These are phyloP conservation scores for Pistacia integerrima DNA, from an alignment of 345 rosid species.

Conservation along the genomic window DNA sequence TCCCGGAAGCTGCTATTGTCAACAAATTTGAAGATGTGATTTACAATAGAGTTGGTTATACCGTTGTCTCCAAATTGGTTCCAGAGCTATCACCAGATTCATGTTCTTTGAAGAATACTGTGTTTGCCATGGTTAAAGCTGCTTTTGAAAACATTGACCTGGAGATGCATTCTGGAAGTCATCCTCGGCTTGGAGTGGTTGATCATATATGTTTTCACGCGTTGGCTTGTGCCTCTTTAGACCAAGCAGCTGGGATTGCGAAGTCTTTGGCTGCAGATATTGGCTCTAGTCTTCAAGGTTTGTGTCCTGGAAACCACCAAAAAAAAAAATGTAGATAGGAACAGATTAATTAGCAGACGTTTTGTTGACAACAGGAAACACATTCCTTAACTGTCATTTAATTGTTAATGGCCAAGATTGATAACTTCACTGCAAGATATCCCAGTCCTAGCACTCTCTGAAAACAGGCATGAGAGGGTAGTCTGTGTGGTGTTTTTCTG, in stretches of 20 bases:
- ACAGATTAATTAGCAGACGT: not conserved
- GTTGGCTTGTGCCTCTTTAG: constrained; percentile 53
- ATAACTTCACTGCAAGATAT: not conserved
- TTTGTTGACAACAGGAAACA: not conserved
- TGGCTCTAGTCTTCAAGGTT: constrained; percentile 74
- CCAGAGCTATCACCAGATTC: constrained; percentile 31
- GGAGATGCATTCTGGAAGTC: constrained; percentile 72
- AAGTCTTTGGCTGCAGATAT: constrained; percentile 67
- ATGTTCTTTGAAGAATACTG: constrained; percentile 49
- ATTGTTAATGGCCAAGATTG: not conserved
- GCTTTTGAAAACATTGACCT: constrained; percentile 67
- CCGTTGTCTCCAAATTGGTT: constrained; percentile 59
- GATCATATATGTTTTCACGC: constrained; percentile 96
- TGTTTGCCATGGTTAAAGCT: constrained; percentile 78
- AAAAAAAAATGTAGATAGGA: constrained; percentile 2
- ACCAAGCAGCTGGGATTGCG: constrained; percentile 67
- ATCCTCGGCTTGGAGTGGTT: constrained; percentile 91
- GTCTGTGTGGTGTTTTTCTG: not conserved
- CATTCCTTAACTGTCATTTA: not conserved
- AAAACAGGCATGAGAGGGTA: not conserved
- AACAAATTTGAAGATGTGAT: constrained; percentile 80
- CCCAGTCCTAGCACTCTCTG: not conserved
- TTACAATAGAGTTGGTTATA: constrained; percentile 85
- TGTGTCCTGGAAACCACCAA: constrained; percentile 17
- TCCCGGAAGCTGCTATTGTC: constrained; percentile 64